A percentile compares a stretch with the other conserved stretches of the same genome.
Evolutionary conservation across 1,139 yeast genomes (phyloP).

Genomic region (Suhomyces atakaporum): DNA sequence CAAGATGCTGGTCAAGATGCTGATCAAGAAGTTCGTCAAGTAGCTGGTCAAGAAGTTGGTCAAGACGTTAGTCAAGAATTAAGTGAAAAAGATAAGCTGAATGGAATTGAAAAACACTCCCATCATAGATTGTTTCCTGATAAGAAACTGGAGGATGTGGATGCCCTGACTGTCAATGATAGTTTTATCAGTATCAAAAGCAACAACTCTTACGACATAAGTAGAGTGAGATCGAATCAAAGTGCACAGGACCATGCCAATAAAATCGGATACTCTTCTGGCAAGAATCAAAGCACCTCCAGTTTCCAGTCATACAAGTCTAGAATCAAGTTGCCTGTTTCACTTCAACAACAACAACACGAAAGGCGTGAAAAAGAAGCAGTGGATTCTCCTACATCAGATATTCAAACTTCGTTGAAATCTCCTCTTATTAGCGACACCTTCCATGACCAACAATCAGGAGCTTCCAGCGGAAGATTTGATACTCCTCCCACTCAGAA

Average conservation of each 20-base stretch:
- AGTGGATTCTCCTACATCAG: conserved; percentile 7
- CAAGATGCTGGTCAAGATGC: too few relatives aligned
- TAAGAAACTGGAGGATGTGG: neutral
- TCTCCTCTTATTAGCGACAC: conserved; percentile 11
- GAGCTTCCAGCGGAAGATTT: conserved; percentile 10
- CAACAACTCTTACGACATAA: conserved; percentile 8
- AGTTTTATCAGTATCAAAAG: conserved; percentile 10
- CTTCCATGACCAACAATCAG: conserved; percentile 10
- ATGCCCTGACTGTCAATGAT: conserved; percentile 3
- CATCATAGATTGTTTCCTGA: neutral
- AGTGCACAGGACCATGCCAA: conserved; percentile 8
- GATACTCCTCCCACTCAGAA: conserved; percentile 20
- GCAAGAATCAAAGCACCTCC: conserved; percentile 27
- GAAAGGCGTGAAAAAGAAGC: conserved; percentile 6
- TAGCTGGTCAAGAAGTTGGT: too few relatives aligned
- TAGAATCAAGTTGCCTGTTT: conserved; percentile 35
- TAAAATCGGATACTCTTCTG: conserved; percentile 13
- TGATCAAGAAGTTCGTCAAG: too few relatives aligned
- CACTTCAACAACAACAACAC: conserved; percentile 19
- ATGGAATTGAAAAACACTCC: neutral
- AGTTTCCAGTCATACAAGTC: conserved; percentile 36
- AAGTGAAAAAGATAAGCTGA: too few relatives aligned
- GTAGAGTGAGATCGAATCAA: conserved; percentile 11
- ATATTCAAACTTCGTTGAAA: conserved; percentile 7
- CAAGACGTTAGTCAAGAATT: too few relatives aligned